Evolutionary conservation across 148 eudicot species (phyloP).

Genomic region (Camellia granthamiana): DNA sequence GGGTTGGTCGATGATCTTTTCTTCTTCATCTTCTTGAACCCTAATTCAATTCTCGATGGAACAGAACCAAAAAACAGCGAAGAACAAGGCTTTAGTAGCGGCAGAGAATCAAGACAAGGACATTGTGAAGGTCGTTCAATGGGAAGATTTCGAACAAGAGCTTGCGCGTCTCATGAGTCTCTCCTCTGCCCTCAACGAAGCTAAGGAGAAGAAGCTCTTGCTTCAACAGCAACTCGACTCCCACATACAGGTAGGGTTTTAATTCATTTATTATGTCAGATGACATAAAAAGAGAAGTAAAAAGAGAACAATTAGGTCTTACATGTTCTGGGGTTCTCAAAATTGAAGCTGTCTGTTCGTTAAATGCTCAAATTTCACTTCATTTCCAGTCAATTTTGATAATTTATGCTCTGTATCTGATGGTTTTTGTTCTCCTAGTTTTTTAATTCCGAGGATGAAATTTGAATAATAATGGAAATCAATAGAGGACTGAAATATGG

Average conservation of each 20-base stretch:
- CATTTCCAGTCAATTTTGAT: not conserved
- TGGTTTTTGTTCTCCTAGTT: no score
- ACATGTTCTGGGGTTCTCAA: no score
- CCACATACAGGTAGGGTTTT: conserved; percentile 45
- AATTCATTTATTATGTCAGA: not conserved
- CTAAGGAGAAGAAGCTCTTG: conserved; percentile 41
- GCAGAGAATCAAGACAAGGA: conserved; percentile 6
- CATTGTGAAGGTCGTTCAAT: conserved; percentile 39
- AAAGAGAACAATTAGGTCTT: not conserved
- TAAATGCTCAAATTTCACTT: not conserved
- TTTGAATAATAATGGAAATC: no score
- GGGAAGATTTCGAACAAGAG: conserved; percentile 88
- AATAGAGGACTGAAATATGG: not conserved
- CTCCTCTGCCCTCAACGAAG: conserved; percentile 67
- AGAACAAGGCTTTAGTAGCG: conserved; percentile 9
- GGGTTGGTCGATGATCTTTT: conserved; percentile 14
- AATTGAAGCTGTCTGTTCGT: no score
- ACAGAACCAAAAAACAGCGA: not conserved
- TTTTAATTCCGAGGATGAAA: no score
- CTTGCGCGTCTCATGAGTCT: conserved; percentile 66
- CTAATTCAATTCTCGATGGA: conserved; percentile 20
- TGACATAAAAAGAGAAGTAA: not conserved
- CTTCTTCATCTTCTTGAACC: conserved; percentile 8
- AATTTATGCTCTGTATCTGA: not conserved
- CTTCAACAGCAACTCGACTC: conserved; percentile 54